Base-by-base conservation (phyloP, 1,139 yeast genomes). In the Waltiozyma sp. region DNA sequence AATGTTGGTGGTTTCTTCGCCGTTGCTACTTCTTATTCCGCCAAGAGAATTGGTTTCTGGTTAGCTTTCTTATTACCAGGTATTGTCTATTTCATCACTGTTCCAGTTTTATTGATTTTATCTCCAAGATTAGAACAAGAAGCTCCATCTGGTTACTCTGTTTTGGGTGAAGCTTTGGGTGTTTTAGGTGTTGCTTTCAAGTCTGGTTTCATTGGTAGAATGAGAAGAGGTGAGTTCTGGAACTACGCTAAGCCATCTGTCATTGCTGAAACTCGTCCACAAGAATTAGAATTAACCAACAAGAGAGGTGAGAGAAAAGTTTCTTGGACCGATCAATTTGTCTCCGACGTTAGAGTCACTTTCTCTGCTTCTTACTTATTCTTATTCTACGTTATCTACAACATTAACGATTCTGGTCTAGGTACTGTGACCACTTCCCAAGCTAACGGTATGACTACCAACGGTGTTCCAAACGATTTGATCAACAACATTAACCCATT, bases 1-100 rank as follows among this genome's bases (percentile, higher is more conserved):
- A 87, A 87, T 60, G 65, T 83, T 52, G 95, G 95, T 43, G 79
- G 93, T 10, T 72, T 86, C 53, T 73, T 85, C 47, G 81, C 84
- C 47, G 70, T 86, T 49, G 88, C 89, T 38, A 82, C 94, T 23
- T 78, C 91, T 7, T 80, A 81, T 57, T 64, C 78, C 55, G 91
- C 81, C 52, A 70, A 80, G 59, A 63, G 74, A 49, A 69, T 79
- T 49, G 93, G 89, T 39, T 84, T 75, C 65, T 84, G 89, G 89
- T 72, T 80, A 37, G 91, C 89, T 2, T 84, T 69, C 63, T 65
- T 80, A 51, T 61, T 75, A 37, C 83, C 84, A 38, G 72, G 74
- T 43, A 53, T 74, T 40, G 55, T 76, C 41, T 77, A 75, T 55
- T 52, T 72, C 47, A 39, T 68, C 37, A 62, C 76, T 54, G 79